Evolutionary conservation across 768 basidiomycete genomes (phyloP).

Genomic region (Trametes cubensis): DNA sequence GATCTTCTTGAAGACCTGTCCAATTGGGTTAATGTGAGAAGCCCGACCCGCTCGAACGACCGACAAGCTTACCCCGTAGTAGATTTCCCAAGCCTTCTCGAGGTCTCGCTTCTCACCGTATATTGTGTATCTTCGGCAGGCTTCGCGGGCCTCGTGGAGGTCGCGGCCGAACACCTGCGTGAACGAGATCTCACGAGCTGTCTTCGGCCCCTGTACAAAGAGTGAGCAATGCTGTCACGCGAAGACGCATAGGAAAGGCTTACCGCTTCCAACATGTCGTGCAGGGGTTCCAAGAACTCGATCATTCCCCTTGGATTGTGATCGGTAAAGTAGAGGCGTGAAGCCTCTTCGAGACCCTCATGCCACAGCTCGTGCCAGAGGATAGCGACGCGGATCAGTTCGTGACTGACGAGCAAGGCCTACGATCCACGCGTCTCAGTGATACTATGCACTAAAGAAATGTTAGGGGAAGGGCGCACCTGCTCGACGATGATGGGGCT

Average conservation of each 20-base stretch:
- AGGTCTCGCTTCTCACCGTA: constrained; percentile 88
- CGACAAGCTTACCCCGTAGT: constrained; percentile 74
- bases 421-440: constrained; percentile 34
- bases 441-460: no score
- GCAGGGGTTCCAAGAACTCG: constrained; percentile 85
- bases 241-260: neutral
- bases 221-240: neutral
- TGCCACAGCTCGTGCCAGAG: constrained; percentile 99
- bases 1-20: constrained; percentile 91
- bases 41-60: neutral
- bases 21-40: neutral
- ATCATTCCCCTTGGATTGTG: constrained; percentile 98
- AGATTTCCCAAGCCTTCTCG: constrained; percentile 99
- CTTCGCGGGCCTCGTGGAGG: constrained; percentile 88
- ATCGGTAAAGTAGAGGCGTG: constrained; percentile 93
- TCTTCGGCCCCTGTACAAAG: constrained; percentile 77
- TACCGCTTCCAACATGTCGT: constrained; percentile 88
- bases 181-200: constrained; percentile 93
- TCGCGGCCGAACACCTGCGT: constrained; percentile 92
- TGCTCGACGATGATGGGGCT: constrained; percentile 86
- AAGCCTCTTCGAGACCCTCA: constrained; percentile 97
- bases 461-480: constrained; percentile 40
- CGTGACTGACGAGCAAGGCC: constrained; percentile 88
- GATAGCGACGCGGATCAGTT: constrained; percentile 96
- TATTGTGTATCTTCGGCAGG: constrained; percentile 81